These are phyloP conservation scores for Cladophialophora bantiana DNA, from an alignment of 2,329 filamentous ascomycete genomes.

Conservation along the genomic window DNA sequence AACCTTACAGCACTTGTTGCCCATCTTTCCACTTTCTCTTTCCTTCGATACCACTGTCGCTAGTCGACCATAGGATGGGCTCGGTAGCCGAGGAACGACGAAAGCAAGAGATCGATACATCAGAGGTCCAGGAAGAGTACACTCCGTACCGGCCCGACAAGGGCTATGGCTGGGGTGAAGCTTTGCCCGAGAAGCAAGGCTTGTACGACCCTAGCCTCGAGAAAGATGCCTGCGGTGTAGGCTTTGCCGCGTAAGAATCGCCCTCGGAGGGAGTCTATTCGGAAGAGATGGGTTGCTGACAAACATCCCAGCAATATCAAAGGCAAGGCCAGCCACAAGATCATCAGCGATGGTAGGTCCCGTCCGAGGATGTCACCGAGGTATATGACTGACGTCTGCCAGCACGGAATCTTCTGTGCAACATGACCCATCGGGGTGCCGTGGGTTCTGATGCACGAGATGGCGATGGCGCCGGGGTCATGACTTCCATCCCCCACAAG, in stretches of 20 bases:
- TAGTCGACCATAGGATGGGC: slow-evolving; percentile 55
- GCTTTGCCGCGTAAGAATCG: slow-evolving; percentile 99
- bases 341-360: slow-evolving; percentile 91
- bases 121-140: slow-evolving; percentile 56
- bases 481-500: slow-evolving; percentile 98
- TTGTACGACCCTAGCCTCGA: slow-evolving; percentile 95
- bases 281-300: slow-evolving; percentile 4
- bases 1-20: background rate
- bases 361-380: slow-evolving; percentile 5
- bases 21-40: slow-evolving; percentile 1
- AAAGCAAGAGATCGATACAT: slow-evolving; percentile 54
- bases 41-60: slow-evolving; percentile 23
- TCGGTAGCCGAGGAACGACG: slow-evolving; percentile 56
- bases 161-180: slow-evolving; percentile 91
- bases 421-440: slow-evolving; percentile 99
- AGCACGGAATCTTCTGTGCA: slow-evolving; percentile 95
- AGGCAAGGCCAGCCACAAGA: slow-evolving; percentile 96
- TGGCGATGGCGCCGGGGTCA: slow-evolving; percentile 97
- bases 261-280: slow-evolving; percentile 78
- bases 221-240: slow-evolving; percentile 99
- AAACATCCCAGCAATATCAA: slow-evolving; percentile 81
- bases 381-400: slow-evolving; percentile 36
- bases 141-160: slow-evolving; percentile 62
- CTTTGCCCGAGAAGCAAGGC: slow-evolving; percentile 96
- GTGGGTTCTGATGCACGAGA: slow-evolving; percentile 98